These are phyloP conservation scores for Eucalyptus camaldulensis DNA, from an alignment of 345 rosid genomes.

Conservation along the genomic window DNA sequence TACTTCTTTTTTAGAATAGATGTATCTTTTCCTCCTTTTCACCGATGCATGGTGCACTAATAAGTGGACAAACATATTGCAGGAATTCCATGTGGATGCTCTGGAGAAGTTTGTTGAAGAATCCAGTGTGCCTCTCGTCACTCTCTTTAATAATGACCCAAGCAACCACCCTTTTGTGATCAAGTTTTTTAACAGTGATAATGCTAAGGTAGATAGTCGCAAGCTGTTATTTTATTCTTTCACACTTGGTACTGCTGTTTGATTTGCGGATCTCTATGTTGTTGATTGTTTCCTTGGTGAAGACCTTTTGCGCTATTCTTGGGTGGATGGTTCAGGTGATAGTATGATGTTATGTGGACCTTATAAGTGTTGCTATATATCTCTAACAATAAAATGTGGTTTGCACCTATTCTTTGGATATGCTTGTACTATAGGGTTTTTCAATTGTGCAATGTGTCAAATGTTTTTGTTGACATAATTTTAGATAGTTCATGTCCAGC, in stretches of 20 bases:
- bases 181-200: constrained; percentile 64
- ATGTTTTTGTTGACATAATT: neutral
- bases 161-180: constrained; percentile 64
- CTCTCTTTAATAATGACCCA: constrained; percentile 63
- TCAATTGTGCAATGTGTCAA: neutral
- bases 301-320: neutral
- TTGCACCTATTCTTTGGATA: neutral
- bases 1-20: neutral
- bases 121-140: constrained; percentile 61
- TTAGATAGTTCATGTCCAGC: neutral
- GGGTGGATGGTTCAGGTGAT: neutral
- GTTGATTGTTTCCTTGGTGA: neutral
- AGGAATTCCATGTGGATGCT: constrained; percentile 70
- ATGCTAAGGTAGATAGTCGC: constrained; percentile 45
- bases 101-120: constrained; percentile 74
- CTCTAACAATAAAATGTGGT: neutral
- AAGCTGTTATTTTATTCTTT: neutral
- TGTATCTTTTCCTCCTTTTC: neutral
- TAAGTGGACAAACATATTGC: constrained; percentile 2
- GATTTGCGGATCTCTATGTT: neutral
- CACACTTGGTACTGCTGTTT: neutral
- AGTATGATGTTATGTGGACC: neutral
- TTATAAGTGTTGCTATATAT: neutral
- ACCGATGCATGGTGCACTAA: neutral
- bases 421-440: neutral